phyloP scores from a whole-genome alignment of 192 early-diverging fungal species.

The Rhizoclosmatium globosum region DNA sequence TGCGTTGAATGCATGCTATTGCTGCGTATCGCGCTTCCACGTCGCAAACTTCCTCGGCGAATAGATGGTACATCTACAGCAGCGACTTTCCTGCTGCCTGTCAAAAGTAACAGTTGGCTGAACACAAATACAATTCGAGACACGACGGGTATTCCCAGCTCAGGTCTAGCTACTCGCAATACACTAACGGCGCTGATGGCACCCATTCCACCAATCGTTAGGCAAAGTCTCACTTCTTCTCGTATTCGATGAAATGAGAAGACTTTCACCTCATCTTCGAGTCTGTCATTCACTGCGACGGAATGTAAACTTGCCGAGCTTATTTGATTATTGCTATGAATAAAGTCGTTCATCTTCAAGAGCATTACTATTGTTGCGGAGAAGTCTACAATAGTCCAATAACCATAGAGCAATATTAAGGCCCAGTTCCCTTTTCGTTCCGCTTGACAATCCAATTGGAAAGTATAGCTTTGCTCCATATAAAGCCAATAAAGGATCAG shows the following conservation, averaged over 20 bases:
- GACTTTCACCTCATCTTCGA: background rate
- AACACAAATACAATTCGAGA: conserved; percentile 17
- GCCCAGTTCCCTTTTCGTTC: background rate
- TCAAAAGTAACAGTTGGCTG: background rate
- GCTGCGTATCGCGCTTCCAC: background rate
- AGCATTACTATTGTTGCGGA: background rate
- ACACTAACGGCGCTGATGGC: background rate
- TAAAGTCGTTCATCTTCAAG: background rate
- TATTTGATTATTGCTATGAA: background rate
- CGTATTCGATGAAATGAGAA: background rate
- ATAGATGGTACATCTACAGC: background rate
- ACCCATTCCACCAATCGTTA: conserved; percentile 13
- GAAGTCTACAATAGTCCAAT: conserved; percentile 1
- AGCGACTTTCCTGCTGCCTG: conserved; percentile 10
- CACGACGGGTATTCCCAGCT: background rate
- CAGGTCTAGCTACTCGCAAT: background rate
- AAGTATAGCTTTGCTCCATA: background rate
- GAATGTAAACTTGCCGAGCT: background rate
- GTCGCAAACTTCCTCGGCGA: background rate
- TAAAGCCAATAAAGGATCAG: conserved; percentile 16
- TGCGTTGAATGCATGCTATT: too few relatives aligned
- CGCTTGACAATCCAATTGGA: background rate
- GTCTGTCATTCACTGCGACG: background rate
- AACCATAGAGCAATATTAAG: background rate
- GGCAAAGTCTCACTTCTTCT: conserved; percentile 1